These are phyloP conservation scores for Elsinoe australis DNA, from an alignment of 2,329 filamentous ascomycete species.

Conservation along the genomic window DNA sequence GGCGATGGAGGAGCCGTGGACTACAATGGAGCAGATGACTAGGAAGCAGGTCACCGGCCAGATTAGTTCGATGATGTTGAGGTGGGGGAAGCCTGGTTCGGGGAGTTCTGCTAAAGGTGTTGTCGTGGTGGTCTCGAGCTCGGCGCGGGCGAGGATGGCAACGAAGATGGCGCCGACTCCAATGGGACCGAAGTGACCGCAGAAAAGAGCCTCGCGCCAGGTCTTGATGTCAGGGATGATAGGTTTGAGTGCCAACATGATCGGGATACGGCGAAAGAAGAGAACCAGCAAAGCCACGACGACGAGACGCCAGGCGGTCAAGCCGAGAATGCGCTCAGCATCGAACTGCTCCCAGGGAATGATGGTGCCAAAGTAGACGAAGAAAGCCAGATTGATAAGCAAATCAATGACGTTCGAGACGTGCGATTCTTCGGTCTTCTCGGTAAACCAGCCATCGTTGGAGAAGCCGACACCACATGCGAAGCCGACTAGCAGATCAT, in stretches of 20 bases:
- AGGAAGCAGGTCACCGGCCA: constrained; percentile 95
- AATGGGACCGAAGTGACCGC: constrained; percentile 94
- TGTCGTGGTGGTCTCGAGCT: constrained; percentile 68
- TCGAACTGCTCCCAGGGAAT: constrained; percentile 95
- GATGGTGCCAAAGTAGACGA: constrained; percentile 95
- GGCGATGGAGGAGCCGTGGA: constrained; percentile 95
- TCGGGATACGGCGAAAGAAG: constrained; percentile 88
- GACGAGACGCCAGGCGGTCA: constrained; percentile 82
- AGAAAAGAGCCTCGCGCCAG: constrained; percentile 94
- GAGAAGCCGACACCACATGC: constrained; percentile 96
- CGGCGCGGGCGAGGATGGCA: constrained; percentile 84
- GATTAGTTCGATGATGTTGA: constrained; percentile 71
- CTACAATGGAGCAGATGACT: constrained; percentile 86
- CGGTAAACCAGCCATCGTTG: constrained; percentile 97
- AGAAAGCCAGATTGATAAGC: constrained; percentile 93
- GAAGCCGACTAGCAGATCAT: constrained; percentile 91
- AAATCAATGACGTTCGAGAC: constrained; percentile 99
- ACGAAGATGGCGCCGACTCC: constrained; percentile 95
- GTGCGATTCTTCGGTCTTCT: constrained; percentile 96
- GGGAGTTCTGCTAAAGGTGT: constrained; percentile 64
- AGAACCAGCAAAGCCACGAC: constrained; percentile 90
- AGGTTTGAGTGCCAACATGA: constrained; percentile 87
- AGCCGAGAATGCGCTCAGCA: constrained; percentile 55
- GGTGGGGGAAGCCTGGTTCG: constrained; percentile 50
- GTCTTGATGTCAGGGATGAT: constrained; percentile 95